phyloP scores from a whole-genome alignment of 1,284 basidiomycete genomes.

The Wolfiporia cocos region DNA sequence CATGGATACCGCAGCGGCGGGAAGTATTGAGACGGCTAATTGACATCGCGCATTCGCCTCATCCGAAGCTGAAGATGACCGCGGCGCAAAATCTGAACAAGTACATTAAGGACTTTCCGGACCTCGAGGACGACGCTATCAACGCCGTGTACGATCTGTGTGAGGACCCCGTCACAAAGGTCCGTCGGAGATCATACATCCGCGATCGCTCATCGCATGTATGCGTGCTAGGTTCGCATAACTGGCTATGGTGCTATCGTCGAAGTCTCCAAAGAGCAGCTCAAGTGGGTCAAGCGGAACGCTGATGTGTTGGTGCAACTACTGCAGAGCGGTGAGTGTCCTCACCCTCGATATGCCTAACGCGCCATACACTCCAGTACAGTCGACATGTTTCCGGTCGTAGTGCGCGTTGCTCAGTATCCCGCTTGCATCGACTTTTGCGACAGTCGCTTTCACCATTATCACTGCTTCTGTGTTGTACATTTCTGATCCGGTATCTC shows the following conservation, averaged over 20 bases:
- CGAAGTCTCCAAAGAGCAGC: constrained; percentile 51
- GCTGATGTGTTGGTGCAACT: constrained; percentile 67
- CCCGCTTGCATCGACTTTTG: too few species aligned
- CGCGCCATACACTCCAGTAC: background rate
- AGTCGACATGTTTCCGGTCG: too few species aligned
- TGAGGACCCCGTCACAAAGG: constrained; percentile 57
- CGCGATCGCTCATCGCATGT: too few species aligned
- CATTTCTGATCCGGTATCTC: background rate
- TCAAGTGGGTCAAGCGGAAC: constrained; percentile 61
- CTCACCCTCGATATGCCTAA: background rate
- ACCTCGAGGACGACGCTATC: constrained; percentile 65
- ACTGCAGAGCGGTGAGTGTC: constrained; percentile 61
- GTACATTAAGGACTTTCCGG: constrained; percentile 61
- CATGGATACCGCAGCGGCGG: constrained; percentile 22
- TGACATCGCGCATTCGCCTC: constrained; percentile 30
- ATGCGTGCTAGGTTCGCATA: constrained; percentile 61
- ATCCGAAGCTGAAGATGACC: constrained; percentile 40
- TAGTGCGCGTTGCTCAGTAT: too few species aligned
- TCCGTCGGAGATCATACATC: too few species aligned
- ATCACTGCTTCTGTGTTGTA: too few species aligned
- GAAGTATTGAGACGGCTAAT: constrained; percentile 32
- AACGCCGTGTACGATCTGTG: constrained; percentile 72
- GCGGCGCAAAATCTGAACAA: constrained; percentile 51
- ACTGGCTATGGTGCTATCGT: constrained; percentile 61
- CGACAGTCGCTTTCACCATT: too few species aligned